Base-by-base conservation (phyloP, 768 basidiomycete genomes). In the Collybia mongolica region DNA sequence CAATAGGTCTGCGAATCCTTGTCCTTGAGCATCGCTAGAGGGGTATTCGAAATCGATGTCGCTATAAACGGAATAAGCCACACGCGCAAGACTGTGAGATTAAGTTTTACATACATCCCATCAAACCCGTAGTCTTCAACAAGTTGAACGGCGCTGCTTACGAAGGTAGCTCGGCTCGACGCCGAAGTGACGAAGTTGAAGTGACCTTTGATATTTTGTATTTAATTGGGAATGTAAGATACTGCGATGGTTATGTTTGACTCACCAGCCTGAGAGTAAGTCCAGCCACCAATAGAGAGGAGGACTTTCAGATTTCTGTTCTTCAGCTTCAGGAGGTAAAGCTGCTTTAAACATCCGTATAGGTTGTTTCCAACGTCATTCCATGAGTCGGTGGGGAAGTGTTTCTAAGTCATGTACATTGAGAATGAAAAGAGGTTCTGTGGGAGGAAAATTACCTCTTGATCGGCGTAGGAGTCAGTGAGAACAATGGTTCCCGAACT, bases 41-140 rank as follows among this genome's bases (percentile, higher is more conserved):
- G 90, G 88, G 59, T 86, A 92, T 66, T 93, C 90, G 65, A 84
- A 92, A 65, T 93, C 90, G 42, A 89, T 64, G 54, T 89, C 86
- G 61, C 84, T 84, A 38, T 0, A n/a, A 4, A 37, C 17, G 11
- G 14, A 15, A 46, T 20, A 40, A 45, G 8, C 46, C 20, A 28
- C 20, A 53, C 44, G 20, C 24, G 47, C 29, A 28, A 46, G 28
- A 19, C 7, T 48, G 32, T n/a, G 41, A 48, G 15, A 26, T 7
- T 15, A 17, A 15, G 28, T 15, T 14, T 17, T 6, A 63, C 80
- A 47, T 56, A 83, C 84, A 89, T 79, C 46, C 90, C 90, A 58
- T 92, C 90, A 44, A 93, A 80, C 0, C 90, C 90, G 50, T 90
- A 87, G 63, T 92, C 83, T 58, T 85, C 78, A 41, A 87, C 69